Evolutionary conservation across 768 basidiomycete species (phyloP), one percentile per base, ranked within the genome.

Genomic region (Punctularia strigosozonata): DNA sequence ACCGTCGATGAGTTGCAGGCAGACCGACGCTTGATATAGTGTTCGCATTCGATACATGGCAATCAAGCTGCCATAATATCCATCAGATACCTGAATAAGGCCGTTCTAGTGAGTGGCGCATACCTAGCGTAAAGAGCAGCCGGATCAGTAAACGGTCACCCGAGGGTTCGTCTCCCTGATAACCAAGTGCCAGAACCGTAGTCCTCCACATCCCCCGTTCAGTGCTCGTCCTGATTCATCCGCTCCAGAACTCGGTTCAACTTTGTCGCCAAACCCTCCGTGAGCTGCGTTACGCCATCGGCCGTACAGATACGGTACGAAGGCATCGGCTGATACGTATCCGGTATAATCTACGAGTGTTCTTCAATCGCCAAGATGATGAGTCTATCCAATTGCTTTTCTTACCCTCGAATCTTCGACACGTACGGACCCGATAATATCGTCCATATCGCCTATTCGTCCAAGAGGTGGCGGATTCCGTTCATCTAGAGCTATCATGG

Each of bases 261-360:
- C 28, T 68, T 64, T 44, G 55, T 51, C 25, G 71, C 66, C 6
- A 88, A 63, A 3, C 80, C 83, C 4, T 75, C 72, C 0, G 84
- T 83, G 36, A 89, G 66, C 42, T 74, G 71, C 1, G 68, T 65
- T 0, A 82, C 58, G 2, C 86, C 87, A 42, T 87, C 81, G 8
- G 70, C 56, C 1, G 87, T 89, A 56, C 80, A 86, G 14, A 88
- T 43, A 15, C 87, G 74, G 54, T 89, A 89, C 5, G 86, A 68
- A 0, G 85, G 84, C 86, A 89, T 88, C 4, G 80, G 68, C 50
- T 82, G 74, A 47, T 88, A 89, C 2, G 85, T 89, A 20, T 81
- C 75, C 1, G 75, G 51, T 7, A 69, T 50, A 23, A 85, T 78
- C 81, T 83, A 47, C 3, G 22, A 24, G 26, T 32, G 13, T 3